A percentile compares a stretch with the other conserved stretches of the same genome.
Conservation (phyloP, 2,329 filamentous ascomycete genomes). For the Lasiodiplodia sp. region DNA sequence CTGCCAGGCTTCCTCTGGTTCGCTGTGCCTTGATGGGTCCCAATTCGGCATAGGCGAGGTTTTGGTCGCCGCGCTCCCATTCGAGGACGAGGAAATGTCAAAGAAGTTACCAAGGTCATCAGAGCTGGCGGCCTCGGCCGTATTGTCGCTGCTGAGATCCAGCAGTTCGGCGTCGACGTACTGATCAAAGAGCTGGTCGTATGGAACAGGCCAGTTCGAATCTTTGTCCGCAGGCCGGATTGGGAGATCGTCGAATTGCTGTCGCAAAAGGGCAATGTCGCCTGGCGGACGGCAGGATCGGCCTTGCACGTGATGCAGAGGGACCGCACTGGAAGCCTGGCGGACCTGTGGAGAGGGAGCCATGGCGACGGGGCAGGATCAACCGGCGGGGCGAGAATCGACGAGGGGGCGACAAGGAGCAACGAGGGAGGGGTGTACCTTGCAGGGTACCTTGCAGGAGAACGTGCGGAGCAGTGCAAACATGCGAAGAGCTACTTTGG, state of each 20-base stretch:
- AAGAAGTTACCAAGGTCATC: constrained; percentile 61
- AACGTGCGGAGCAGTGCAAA: constrained; percentile 39
- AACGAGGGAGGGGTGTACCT: constrained; percentile 31
- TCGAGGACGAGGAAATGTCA: constrained; percentile 56
- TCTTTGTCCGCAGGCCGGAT: constrained; percentile 60
- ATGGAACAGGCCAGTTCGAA: constrained; percentile 61
- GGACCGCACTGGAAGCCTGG: constrained; percentile 18
- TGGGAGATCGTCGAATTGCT: constrained; percentile 40
- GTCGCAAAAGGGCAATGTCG: constrained; percentile 35
- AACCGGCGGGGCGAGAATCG: constrained; percentile 37
- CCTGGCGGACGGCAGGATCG: constrained; percentile 26
- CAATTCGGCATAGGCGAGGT: constrained; percentile 59
- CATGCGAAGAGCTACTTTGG: constrained; percentile 39
- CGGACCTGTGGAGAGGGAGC: constrained; percentile 33
- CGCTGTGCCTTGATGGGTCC: constrained; percentile 42
- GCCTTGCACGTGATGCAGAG: constrained; percentile 30
- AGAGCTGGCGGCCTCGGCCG: constrained; percentile 56
- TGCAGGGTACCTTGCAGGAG: constrained; percentile 32
- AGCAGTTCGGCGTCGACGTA: constrained; percentile 66
- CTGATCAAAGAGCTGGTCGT: constrained; percentile 68
- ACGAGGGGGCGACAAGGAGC: constrained; percentile 31
- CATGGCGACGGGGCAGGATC: constrained; percentile 33
- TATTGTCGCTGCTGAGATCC: constrained; percentile 52
- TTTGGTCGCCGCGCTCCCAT: constrained; percentile 56
- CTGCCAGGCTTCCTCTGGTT: constrained; percentile 60